Evolutionary conservation across 371 early-diverging fungal species (phyloP), one percentile per base, ranked within the genome.

Genomic region (Quaeritorhiza haematococci): DNA sequence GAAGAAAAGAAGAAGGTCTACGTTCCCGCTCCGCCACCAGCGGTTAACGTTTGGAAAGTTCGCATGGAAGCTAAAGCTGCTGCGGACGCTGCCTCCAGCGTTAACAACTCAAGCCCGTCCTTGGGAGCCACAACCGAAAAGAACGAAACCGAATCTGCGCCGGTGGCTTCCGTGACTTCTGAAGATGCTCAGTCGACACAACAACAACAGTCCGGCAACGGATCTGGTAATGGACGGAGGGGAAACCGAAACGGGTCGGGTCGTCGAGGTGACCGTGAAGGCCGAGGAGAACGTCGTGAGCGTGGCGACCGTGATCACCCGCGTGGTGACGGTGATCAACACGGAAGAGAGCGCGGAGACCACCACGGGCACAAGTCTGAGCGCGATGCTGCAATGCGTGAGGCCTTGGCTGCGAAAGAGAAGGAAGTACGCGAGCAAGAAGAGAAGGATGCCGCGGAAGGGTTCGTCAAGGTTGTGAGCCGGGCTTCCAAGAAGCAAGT

Each of bases 41-140:
- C 66, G 15, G 69, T 58, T 15, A 72, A 72, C 57, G 53, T 72
- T 42, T 72, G 72, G 72, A 68, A 66, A 44, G 66, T 66, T 5
- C 56, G 72, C 1, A 51, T 66, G 52, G 56, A 65, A 38, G 56
- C 54, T 21, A 65, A 66, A 44, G 24, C 24, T 13, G 28, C n/a
- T 53, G 46, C 53, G 56, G 26, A 10, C 21, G 19, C 44, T 15
- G 23, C 23, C 4, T 34, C 3, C 29, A 51, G 28, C 26, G 6
- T 19, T 35, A 26, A 46, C 49, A 48, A 49, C 44, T n/a, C n/a
- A n/a, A n/a, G n/a, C n/a, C n/a, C n/a, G n/a, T 35, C 19, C 8
- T 24, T 21, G 5, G 30, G n/a, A 19, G 17, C 13, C 55, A 48
- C n/a, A 21, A 50, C 17, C 19, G 15, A 13, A 30, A 50, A 26